phyloP scores from a whole-genome alignment of 805 yeast genomes.

The Kazachstania psychrophila region DNA sequence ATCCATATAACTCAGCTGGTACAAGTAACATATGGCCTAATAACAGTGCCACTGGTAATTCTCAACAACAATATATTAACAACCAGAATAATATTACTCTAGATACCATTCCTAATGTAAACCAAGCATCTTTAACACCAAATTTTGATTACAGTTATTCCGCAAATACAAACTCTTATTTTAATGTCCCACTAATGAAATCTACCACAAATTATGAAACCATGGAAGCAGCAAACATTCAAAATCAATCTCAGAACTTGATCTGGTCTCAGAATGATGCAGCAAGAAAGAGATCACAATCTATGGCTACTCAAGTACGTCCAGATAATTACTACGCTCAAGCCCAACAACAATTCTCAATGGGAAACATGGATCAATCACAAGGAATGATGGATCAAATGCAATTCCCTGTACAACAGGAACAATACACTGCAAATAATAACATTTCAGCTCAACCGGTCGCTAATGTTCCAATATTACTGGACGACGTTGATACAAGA shows the following conservation, averaged over 20 bases:
- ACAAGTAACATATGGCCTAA: conserved; percentile 22
- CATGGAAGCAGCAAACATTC: background rate
- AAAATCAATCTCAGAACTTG: background rate
- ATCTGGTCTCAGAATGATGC: conserved; percentile 5
- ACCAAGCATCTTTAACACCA: background rate
- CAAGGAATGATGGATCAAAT: background rate
- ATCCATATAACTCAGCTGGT: conserved; percentile 10
- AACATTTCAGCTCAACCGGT: background rate
- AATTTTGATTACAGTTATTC: background rate
- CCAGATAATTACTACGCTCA: conserved; percentile 2
- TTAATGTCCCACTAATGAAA: conserved; percentile 3
- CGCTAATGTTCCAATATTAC: conserved; percentile 25
- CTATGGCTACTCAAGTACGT: conserved; percentile 8
- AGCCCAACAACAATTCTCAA: background rate
- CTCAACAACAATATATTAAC: background rate
- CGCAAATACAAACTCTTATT: background rate
- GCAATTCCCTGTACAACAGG: background rate
- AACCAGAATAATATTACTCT: conserved; percentile 3
- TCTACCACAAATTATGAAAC: conserved; percentile 3
- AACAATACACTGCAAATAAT: background rate
- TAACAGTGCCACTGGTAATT: conserved; percentile 4
- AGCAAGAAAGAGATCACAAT: conserved; percentile 10
- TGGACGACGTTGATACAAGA: conserved; percentile 53
- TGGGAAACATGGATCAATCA: background rate
- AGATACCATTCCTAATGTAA: background rate